phyloP scores from a whole-genome alignment of 192 early-diverging fungal genomes.

The Phlyctochytrium bullatum region DNA sequence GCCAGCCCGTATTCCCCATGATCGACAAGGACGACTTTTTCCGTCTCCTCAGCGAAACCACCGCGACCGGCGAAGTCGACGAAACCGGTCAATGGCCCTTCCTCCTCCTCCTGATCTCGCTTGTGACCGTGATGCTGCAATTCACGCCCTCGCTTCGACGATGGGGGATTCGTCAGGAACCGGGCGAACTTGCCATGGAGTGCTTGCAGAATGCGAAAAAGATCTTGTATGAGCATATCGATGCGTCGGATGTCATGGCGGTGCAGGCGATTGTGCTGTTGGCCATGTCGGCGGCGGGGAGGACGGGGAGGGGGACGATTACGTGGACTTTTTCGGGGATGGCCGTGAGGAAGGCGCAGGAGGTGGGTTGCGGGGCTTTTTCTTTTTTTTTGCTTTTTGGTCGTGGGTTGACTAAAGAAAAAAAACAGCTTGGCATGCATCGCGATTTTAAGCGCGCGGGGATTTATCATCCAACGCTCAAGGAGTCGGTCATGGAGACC shows the following conservation, averaged over 20 bases:
- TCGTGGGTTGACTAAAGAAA: background rate
- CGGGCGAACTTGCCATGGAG: slow-evolving; percentile 1
- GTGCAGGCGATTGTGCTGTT: slow-evolving; percentile 17
- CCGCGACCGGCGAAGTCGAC: background rate
- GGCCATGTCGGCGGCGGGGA: slow-evolving; percentile 9
- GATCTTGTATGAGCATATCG: slow-evolving; percentile 21
- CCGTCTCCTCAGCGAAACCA: background rate
- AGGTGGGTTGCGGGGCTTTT: too few relatives aligned
- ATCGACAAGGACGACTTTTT: slow-evolving; percentile 6
- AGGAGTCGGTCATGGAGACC: slow-evolving; percentile 5
- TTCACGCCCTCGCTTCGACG: slow-evolving; percentile 20
- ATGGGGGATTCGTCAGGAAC: slow-evolving; percentile 12
- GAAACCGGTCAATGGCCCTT: background rate
- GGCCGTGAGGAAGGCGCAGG: slow-evolving; percentile 21
- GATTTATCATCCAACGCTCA: slow-evolving; percentile 15
- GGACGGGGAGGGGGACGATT: slow-evolving; percentile 12
- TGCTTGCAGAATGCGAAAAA: slow-evolving; percentile 3
- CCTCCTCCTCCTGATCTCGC: slow-evolving; percentile 12
- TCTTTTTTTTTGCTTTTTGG: background rate
- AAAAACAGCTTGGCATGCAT: slow-evolving; percentile 21
- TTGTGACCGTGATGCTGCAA: slow-evolving; percentile 21
- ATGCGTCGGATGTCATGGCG: slow-evolving; percentile 10
- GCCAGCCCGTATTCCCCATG: slow-evolving; percentile 4
- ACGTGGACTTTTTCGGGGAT: slow-evolving; percentile 20
- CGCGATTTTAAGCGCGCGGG: slow-evolving; percentile 9